A percentile compares a stretch with the other conserved stretches of the same genome.
These are phyloP conservation scores for Paramecium pentaurelia DNA, from an alignment of 73 alveolate species.

Conservation along the genomic window DNA sequence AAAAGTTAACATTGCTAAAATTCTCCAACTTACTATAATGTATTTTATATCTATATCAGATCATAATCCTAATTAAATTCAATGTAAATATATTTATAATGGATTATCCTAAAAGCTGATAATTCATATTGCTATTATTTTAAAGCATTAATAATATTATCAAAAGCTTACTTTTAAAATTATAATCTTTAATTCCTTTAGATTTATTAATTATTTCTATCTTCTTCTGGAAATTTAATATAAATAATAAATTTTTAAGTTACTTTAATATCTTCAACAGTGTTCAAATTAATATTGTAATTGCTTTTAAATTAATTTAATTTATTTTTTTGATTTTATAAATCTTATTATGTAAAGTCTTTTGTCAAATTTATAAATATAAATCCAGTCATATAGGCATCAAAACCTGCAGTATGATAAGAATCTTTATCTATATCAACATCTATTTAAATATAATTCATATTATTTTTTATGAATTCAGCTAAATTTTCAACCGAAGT, in stretches of 20 bases:
- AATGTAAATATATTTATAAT: constrained; percentile 25
- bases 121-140: background rate
- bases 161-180: background rate
- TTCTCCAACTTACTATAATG: background rate
- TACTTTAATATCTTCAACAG: background rate
- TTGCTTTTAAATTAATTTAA: background rate
- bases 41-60: background rate
- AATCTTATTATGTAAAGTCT: background rate
- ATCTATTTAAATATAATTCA: background rate
- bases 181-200: background rate
- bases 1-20: background rate
- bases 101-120: background rate
- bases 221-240: background rate
- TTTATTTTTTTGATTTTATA: background rate
- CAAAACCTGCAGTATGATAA: constrained; percentile 40
- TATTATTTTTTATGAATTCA: background rate
- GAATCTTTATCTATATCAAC: background rate
- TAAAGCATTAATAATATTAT: background rate
- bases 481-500: background rate
- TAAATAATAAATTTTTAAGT: background rate
- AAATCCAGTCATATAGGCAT: constrained; percentile 39
- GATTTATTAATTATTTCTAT: background rate
- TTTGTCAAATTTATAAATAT: background rate
- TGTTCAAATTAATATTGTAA: background rate
- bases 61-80: background rate